Percentiles rank a stretch among this genome's conserved stretches.
Evolutionary conservation across 768 basidiomycete species (phyloP).

Genomic region (Rhodotorula graminis): DNA sequence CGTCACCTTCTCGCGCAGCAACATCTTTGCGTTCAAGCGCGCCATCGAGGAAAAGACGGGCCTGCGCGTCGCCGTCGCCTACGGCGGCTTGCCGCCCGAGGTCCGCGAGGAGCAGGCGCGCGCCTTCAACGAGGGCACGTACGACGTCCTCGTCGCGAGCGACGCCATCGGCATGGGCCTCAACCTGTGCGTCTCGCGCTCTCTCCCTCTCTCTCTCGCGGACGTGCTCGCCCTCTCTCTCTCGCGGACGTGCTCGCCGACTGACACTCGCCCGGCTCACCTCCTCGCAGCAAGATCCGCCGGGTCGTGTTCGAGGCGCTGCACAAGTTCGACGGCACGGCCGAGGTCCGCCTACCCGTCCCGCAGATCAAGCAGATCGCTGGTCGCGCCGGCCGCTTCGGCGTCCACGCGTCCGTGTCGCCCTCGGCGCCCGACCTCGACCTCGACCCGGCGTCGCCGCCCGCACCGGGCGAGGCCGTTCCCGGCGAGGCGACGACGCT

Average conservation of each 20-base stretch:
- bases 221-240: too few relatives aligned
- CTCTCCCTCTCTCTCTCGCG: neutral
- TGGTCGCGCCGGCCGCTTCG: conserved; percentile 86
- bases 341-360: conserved; percentile 53
- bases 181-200: conserved; percentile 65
- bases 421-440: conserved; percentile 41
- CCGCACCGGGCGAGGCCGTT: neutral
- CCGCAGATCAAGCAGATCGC: conserved; percentile 91
- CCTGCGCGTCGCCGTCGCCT: conserved; percentile 81
- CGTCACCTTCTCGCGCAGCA: conserved; percentile 71
- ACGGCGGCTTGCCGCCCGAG: conserved; percentile 87
- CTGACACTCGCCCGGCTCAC: neutral
- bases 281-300: conserved; percentile 71
- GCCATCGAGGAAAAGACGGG: conserved; percentile 65
- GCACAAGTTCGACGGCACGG: conserved; percentile 60
- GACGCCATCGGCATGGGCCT: conserved; percentile 97
- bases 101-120: conserved; percentile 84
- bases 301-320: conserved; percentile 73
- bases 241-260: too few relatives aligned
- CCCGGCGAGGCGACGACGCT: conserved; percentile 73
- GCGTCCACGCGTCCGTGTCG: conserved; percentile 53
- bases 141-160: conserved; percentile 84
- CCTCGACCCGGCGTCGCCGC: neutral
- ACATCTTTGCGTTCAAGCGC: conserved; percentile 73
- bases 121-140: conserved; percentile 81